Evolutionary conservation across 352 stramenopile genomes (phyloP), one percentile per base, ranked within the genome.

Genomic region (Phytophthora pinifolia): DNA sequence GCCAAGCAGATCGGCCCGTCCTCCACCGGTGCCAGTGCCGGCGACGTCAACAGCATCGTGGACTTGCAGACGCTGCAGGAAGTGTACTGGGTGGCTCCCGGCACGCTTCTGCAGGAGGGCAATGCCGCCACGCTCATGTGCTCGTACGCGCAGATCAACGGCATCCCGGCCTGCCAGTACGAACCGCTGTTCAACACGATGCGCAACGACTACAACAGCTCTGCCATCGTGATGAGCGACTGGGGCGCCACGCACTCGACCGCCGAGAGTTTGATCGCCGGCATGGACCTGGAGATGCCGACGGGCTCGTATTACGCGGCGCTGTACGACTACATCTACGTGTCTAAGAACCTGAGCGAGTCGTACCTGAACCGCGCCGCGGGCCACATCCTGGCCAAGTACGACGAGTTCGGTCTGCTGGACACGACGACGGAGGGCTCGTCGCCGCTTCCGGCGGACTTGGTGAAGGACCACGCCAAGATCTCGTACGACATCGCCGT

Each of bases 281-380:
- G 62, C 33, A 54, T 70, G 62, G 62, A 70, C 29, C 51, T 70
- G 30, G 56, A 70, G 50, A 67, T 67, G 62, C 62, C 62, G 10
- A 66, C 50, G 6, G 62, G 62, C 9, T 59, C 57, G 8, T 70
- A 70, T 56, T 70, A 70, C 51, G 56, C 57, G 39, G 56, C 62
- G 27, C 62, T 70, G 6, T 67, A 70, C 42, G 62, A 70, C 35
- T 67, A 70, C 62, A 70, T 67, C 41, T 70, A 70, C 51, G 51
- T 70, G 27, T 62, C 62, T 7, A 42, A 67, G 30, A 67, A 70
- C 37, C 42, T 70, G 31, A 70, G 62, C 51, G 62, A 70, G 56
- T 63, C 62, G 56, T 67, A 70, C 46, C 37, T 70, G 56, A 53
- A 70, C 29, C 62, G 57, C 15, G 62, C 62, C 7, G 45, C 63